Evolutionary conservation across 2,329 filamentous ascomycete genomes (phyloP), one percentile per base, ranked within the genome.

Genomic region (Microdochium trichocladiopsis): DNA sequence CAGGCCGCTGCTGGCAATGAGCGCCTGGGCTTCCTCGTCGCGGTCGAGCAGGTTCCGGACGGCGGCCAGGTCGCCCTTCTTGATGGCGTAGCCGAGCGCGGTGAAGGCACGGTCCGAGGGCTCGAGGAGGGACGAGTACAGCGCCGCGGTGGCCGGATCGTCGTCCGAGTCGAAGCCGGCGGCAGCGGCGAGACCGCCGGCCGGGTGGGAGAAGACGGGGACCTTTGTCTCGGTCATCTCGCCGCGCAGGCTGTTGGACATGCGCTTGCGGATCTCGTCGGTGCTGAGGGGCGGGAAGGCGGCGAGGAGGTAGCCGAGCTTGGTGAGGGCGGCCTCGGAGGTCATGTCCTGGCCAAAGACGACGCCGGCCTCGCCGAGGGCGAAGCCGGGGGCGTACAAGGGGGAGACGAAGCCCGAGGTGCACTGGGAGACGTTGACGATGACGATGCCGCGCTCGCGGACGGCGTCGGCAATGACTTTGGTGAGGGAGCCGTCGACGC

Each of bases 341-440:
- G 92, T 96, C 70, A 96, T 78, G 63, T 95, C 91, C 58, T 92
- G 82, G 5, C 92, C 92, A 58, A 94, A 92, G 28, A 95, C 89
- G 49, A 96, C 90, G 31, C 92, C 92, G 2, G 89, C 89, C 51
- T 85, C 80, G 37, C 89, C 90, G 18, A 96, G 80, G 41, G 87
- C 84, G 58, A 89, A 88, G 9, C 84, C 87, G 0, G 87, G 83
- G 1, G 87, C 87, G 69, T 90, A 91, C n/a, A 90, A 76, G 2
- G 87, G 86, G 50, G 83, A 88, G 21, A 90, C 87, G 61, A 87
- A 87, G 45, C 87, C 87, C 55, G 80, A 86, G 60, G 86, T 79
- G 76, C 92, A 96, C 72, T 96, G 92, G 50, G 89, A 95, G 55
- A 96, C 86, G 65, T 95, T 96, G 58, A 96, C 89, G 54, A 96